Evolutionary conservation across 129 eudicot genomes (phyloP), one percentile per base, ranked within the genome.

Genomic region (Pseudognaphalium luteoalbum): DNA sequence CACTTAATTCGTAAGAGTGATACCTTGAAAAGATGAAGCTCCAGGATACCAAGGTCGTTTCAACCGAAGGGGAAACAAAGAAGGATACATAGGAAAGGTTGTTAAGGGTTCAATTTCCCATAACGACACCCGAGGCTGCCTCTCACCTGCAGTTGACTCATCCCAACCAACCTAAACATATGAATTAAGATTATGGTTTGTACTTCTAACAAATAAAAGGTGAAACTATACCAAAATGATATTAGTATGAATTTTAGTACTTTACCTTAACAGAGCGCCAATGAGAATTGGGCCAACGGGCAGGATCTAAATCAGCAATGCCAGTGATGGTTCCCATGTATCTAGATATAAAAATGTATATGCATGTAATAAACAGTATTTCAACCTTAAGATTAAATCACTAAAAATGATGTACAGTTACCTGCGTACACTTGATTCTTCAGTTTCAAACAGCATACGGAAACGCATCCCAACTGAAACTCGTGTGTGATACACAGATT

Each of bases 351-450:
- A 12, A 67, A 4, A 52, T 15, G 41, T 64, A 56, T 4, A 42
- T 5, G 20, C 9, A 1, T 10, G 25, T 32, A 29, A 28, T 16
- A 14, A 62, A 62, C 61, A 9, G 1, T 60, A 59, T 9, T 25
- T 59, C 5, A 39, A 3, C 5, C 17, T 0, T 47, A 1, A 47
- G n/a, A 47, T 21, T 39, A 0, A 0, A 68, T 17, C 35, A 3
- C 3, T 34, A 44, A 35, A 12, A 64, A 35, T 21, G 21, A 54
- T 19, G 6, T 21, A 65, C 39, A 59, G 28, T 52, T 85, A 94
- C 98, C 98, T 91, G 72, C 98, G 93, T 11, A 94, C 98, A 69
- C 97, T 91, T 67, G 98, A 94, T 87, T 94, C 98, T 86, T 94
- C 98, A 41, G 98, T 94, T 81, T 94, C 98, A 86, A 94, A 94